These are phyloP conservation scores for Agrocybe pediades DNA, from an alignment of 768 basidiomycete species.

Conservation along the genomic window DNA sequence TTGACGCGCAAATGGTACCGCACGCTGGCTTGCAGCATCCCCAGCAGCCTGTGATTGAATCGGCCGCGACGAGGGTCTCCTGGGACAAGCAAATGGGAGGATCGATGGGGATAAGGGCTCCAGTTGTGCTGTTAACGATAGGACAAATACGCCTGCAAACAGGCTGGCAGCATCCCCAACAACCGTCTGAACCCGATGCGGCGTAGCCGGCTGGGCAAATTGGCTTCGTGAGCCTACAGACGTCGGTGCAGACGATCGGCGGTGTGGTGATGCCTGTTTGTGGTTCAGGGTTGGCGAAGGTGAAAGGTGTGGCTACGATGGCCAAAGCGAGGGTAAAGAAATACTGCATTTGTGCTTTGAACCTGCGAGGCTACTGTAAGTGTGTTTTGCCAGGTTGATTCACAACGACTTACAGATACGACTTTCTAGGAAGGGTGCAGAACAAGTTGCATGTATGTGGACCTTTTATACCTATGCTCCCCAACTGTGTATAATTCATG, in stretches of 20 bases:
- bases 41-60: constrained; percentile 5
- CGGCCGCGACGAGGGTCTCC: constrained; percentile 2
- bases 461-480: background rate
- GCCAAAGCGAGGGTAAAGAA: constrained; percentile 8
- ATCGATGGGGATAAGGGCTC: background rate
- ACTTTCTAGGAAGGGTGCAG: background rate
- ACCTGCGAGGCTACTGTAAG: too few relatives aligned
- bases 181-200: constrained; percentile 6
- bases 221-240: constrained; percentile 7
- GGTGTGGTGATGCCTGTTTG: background rate
- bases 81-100: constrained; percentile 2
- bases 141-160: constrained; percentile 5
- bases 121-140: background rate
- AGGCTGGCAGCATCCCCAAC: constrained; percentile 17
- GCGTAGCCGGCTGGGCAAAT: constrained; percentile 9
- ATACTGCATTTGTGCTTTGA: constrained; percentile 3
- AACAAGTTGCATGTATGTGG: background rate
- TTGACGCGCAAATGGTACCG: background rate
- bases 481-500: background rate
- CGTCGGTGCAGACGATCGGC: constrained; percentile 3
- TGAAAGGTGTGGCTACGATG: background rate
- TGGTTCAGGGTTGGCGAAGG: constrained; percentile 2
- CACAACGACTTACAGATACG: background rate
- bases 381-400: too few relatives aligned
- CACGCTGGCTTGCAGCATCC: constrained; percentile 8